phyloP scores from a whole-genome alignment of 2,329 filamentous ascomycete genomes.

The Aspergillus thermomutatus region DNA sequence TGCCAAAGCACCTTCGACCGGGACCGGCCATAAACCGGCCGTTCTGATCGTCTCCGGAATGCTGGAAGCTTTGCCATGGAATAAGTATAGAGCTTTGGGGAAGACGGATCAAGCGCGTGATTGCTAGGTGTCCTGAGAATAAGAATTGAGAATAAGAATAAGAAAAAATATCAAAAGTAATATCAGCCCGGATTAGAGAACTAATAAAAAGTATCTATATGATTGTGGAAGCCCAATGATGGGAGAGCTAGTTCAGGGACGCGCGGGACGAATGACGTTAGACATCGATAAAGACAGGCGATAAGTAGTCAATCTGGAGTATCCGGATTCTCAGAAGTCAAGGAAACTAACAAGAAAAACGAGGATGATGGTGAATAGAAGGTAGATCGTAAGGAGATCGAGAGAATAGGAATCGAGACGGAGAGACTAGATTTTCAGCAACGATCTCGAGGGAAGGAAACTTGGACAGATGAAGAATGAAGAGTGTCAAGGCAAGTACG shows the following conservation, averaged over 20 bases:
- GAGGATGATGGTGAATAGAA: background rate
- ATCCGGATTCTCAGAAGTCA: background rate
- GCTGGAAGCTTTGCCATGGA: constrained; percentile 26
- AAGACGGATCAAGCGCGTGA: background rate
- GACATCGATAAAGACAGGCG: background rate
- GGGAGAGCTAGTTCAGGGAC: background rate
- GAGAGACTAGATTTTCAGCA: too few species aligned
- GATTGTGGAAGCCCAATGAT: background rate
- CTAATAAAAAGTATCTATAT: background rate
- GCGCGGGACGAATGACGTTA: background rate
- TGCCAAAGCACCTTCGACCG: constrained; percentile 49
- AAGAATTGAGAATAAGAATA: background rate
- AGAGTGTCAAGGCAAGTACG: too few species aligned
- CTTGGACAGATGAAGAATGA: too few species aligned
- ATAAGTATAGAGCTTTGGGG: background rate
- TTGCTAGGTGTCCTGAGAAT: background rate
- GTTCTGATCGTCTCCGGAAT: constrained; percentile 23
- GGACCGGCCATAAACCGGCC: constrained; percentile 27
- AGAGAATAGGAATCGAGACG: too few species aligned
- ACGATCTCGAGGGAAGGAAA: too few species aligned
- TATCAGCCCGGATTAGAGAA: background rate
- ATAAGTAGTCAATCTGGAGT: background rate
- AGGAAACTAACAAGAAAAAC: background rate
- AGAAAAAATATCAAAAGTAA: background rate
- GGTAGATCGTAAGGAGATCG: background rate